Percentiles rank a stretch among this genome's conserved stretches.
These are phyloP conservation scores for Tirmania nivea DNA, from an alignment of 495 filamentous ascomycete species.

Conservation along the genomic window DNA sequence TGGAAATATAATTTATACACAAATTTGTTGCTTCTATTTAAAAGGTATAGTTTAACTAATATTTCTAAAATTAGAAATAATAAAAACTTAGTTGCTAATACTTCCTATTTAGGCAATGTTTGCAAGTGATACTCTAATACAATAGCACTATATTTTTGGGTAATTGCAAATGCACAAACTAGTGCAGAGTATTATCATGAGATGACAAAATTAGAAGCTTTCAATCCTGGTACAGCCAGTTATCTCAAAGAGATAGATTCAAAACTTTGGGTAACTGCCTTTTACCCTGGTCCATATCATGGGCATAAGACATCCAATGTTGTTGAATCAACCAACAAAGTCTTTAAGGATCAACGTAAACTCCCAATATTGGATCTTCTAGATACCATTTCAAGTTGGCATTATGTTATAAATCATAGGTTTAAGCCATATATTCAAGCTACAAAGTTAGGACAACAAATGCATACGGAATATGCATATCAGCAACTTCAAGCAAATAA, in stretches of 20 bases:
- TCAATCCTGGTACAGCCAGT: too few species aligned
- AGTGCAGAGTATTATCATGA: not conserved
- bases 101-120: too few species aligned
- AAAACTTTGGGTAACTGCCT: not conserved
- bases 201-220: not conserved
- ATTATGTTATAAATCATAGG: slow-evolving; percentile 1
- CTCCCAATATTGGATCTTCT: slow-evolving; percentile 3
- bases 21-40: too few species aligned
- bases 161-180: slow-evolving; percentile 1
- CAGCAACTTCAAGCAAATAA: too few species aligned
- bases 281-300: not conserved
- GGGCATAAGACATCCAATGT: slow-evolving; percentile 7
- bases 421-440: not conserved
- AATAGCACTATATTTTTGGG: not conserved
- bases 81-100: not conserved
- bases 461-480: too few species aligned
- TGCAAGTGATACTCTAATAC: not conserved
- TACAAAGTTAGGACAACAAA: not conserved
- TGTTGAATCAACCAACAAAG: slow-evolving; percentile 5
- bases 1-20: too few species aligned
- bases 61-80: not conserved
- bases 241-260: too few species aligned
- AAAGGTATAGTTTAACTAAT: too few species aligned
- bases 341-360: slow-evolving; percentile 1
- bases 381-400: slow-evolving; percentile 6